phyloP scores from a whole-genome alignment of 768 basidiomycete species.

The Tremella yokohamensis region DNA sequence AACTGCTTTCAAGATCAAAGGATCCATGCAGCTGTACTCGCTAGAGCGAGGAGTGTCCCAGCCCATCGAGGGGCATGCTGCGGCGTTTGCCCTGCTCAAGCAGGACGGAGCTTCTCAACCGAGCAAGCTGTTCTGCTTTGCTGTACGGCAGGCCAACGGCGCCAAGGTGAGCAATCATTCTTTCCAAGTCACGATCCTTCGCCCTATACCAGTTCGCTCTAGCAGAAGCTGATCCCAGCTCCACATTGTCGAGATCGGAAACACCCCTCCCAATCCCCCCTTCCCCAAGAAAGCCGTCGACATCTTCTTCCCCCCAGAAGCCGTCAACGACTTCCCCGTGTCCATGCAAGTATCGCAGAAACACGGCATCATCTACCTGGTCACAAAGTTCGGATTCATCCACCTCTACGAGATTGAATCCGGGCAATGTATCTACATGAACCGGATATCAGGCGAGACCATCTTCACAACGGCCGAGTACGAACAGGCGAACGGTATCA shows the following conservation, averaged over 20 bases:
- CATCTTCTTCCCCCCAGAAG: conserved; percentile 98
- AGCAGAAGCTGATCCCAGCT: conserved; percentile 58
- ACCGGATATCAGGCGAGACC: conserved; percentile 98
- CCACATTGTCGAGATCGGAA: conserved; percentile 97
- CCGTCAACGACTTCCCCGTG: conserved; percentile 96
- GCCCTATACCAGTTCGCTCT: too few species aligned
- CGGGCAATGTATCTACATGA: conserved; percentile 98
- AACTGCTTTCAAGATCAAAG: conserved; percentile 97
- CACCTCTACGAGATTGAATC: conserved; percentile 97
- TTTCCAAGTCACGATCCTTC: not conserved
- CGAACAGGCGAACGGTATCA: conserved; percentile 88
- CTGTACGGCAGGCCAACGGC: conserved; percentile 92
- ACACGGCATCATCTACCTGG: conserved; percentile 93
- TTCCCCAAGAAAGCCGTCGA: conserved; percentile 98
- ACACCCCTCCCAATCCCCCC: conserved; percentile 81
- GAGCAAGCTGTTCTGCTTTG: conserved; percentile 91
- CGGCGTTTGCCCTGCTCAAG: conserved; percentile 88
- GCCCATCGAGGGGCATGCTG: conserved; percentile 97
- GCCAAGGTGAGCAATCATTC: conserved; percentile 71
- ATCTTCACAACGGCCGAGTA: conserved; percentile 98
- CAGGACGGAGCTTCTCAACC: conserved; percentile 77
- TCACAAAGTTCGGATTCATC: conserved; percentile 99
- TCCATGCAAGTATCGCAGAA: conserved; percentile 98
- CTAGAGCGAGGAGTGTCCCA: conserved; percentile 88
- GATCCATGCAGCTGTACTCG: conserved; percentile 95